Base-by-base conservation (phyloP, 2,329 filamentous ascomycete genomes). In the Diaporthe ampelina region DNA sequence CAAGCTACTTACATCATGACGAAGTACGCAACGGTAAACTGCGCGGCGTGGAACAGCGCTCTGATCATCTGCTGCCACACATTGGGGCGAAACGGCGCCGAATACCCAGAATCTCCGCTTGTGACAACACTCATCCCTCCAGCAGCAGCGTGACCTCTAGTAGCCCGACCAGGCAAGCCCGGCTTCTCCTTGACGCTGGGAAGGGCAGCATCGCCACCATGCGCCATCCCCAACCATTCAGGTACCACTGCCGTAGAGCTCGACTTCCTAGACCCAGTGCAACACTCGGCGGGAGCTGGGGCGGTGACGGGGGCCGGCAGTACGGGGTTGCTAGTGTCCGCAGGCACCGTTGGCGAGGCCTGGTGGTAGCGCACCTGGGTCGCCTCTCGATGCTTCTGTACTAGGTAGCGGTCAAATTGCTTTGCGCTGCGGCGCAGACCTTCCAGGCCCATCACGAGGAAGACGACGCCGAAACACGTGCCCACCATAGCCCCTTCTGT, bases 21-120 rank as follows among this genome's bases (percentile, higher is more conserved):
- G 78, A 96, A 91, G 81, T 96, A 97, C 2, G 93, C 94, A 1
- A 95, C 88, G 0, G 90, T 91, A 79, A 96, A 94, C 77, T 94
- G 93, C 5, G 91, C 73, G 84, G 91, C 91, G 78, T 95, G 93
- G 26, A 96, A 81, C 5, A 91, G 76, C 0, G 94, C 91, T 9
- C 94, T 89, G 5, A 93, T 80, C 0, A 88, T 84, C 80, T 96
- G 94, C 82, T 96, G 91, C 32, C 88, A 78, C 1, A 92, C 52
- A 15, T 85, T 93, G 0, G 93, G 93, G 78, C 90, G 83, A 83
- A 88, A 86, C 8, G 70, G 52, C 21, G 52, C 57, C 24, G 32
- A 35, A 19, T 24, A 54, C 13, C 37, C 29, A 2, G 43, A 45
- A 21, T 68, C 63, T 5, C 48, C 48, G 17, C 15, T 29, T 10